Evolutionary conservation across 768 basidiomycete genomes (phyloP), one percentile per base, ranked within the genome.

Genomic region (Postia placenta): DNA sequence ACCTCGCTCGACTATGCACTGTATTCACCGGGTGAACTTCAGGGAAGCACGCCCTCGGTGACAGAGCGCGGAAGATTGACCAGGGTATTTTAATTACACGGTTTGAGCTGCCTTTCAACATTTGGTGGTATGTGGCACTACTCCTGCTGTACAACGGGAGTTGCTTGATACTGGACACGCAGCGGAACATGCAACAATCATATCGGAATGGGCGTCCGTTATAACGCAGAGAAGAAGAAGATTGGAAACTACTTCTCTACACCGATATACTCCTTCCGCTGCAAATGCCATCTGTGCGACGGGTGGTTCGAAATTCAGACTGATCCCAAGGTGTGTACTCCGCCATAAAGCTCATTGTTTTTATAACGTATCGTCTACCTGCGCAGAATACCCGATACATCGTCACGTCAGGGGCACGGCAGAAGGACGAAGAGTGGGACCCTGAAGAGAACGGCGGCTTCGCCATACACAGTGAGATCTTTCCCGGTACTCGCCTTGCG

Each of bases 281-380:
- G 96, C 69, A 99, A 99, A 77, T 99, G 95, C 61, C 94, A 97
- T 65, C 69, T 97, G 1, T 98, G 96, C 62, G 81, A 83, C 55
- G 85, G 84, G n/a, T 95, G 93, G 93, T 97, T 98, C 56, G 94
- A 96, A 70, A 93, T 99, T 45, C 80, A 94, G 55, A 98, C 96
- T 6, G 95, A 99, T 60, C 95, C 95, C 2, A 87, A 97, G 84
- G 94, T 90, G 55, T 44, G 71, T 51, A 25, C 9, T 38, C 2
- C 15, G 11, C 17, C 17, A 14, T 41, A 20, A 19, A 12, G 33
- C n/a, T 23, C 11, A 15, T 1, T 44, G 25, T 39, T 2, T 20
- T 7, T 40, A 19, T 47, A 17, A 56, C 27, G 9, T 6, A 3
- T 38, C 42, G 17, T 45, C 2, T 11, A n/a, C n/a, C n/a, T n/a